Conservation (phyloP, 768 basidiomycete genomes). For the Leccinum truebloodii region DNA sequence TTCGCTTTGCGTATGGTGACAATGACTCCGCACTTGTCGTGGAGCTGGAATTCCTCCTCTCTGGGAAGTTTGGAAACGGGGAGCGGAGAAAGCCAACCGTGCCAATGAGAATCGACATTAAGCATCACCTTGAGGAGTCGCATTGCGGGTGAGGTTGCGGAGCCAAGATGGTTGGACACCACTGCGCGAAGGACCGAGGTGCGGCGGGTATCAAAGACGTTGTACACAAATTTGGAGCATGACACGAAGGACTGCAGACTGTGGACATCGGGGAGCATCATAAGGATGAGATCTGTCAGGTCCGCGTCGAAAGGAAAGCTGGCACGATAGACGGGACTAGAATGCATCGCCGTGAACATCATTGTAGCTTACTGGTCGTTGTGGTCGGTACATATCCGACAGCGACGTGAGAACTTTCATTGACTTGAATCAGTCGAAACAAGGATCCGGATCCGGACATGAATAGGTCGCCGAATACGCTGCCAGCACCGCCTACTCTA, state of each 20-base stretch:
- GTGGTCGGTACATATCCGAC: not conserved
- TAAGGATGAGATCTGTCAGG: constrained; percentile 16
- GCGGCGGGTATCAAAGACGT: constrained; percentile 14
- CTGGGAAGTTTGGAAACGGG: constrained; percentile 12
- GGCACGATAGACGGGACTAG: not conserved
- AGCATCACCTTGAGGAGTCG: constrained; percentile 19
- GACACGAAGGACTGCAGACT: constrained; percentile 14
- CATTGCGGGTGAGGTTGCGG: constrained; percentile 8
- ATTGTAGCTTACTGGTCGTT: not conserved
- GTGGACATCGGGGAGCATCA: constrained; percentile 10
- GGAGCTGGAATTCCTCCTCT: constrained; percentile 9
- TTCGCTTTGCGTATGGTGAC: constrained; percentile 14
- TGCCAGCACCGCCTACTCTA: too few species aligned
- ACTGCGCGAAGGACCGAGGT: constrained; percentile 15
- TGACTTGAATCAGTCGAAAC: too few species aligned
- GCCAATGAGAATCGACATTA: constrained; percentile 15
- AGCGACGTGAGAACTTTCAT: not conserved
- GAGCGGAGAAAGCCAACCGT: constrained; percentile 13
- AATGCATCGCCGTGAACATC: constrained; percentile 1
- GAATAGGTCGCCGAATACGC: too few species aligned
- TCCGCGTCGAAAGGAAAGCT: constrained; percentile 15
- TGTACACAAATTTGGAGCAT: constrained; percentile 19
- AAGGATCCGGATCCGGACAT: too few species aligned
- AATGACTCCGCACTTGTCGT: not conserved
- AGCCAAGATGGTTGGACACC: constrained; percentile 17